phyloP scores from a whole-genome alignment of 2,329 filamentous ascomycete species.

The Aspergillus fijiensis region DNA sequence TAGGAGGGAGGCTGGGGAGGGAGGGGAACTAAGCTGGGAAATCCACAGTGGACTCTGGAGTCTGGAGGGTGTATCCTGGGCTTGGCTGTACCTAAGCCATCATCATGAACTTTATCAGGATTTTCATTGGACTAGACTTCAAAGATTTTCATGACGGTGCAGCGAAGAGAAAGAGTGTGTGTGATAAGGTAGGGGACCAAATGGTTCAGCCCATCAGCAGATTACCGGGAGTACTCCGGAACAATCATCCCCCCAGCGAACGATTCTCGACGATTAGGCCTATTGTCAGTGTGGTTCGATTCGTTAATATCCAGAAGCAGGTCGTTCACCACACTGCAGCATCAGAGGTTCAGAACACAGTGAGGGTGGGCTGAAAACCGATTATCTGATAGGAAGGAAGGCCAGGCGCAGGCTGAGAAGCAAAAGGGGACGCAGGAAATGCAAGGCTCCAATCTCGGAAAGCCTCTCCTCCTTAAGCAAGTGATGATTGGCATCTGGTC shows the following conservation, averaged over 20 bases:
- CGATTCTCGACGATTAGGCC: not conserved
- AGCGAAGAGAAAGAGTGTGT: not conserved
- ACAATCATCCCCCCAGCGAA: not conserved
- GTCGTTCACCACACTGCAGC: not conserved
- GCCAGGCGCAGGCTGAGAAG: conserved; percentile 20
- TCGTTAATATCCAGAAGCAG: not conserved
- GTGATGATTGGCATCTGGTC: conserved; percentile 27
- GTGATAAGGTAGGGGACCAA: not conserved
- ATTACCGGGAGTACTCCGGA: conserved; percentile 1
- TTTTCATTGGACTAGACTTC: not conserved
- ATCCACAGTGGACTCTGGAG: not conserved
- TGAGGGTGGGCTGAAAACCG: conserved; percentile 9
- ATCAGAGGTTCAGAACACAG: not conserved
- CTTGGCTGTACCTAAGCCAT: not conserved
- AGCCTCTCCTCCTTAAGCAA: conserved; percentile 11
- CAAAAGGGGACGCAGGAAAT: conserved; percentile 24
- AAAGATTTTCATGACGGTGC: not conserved
- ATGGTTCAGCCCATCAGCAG: not conserved
- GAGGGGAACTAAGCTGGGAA: not conserved
- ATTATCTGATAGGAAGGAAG: conserved; percentile 18
- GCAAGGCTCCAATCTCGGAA: conserved; percentile 34
- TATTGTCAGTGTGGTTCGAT: not conserved
- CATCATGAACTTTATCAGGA: not conserved
- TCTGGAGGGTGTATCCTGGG: not conserved
- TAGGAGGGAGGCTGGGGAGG: not conserved